Evolutionary conservation across 257 asterid species (phyloP), one percentile per base, ranked within the genome.

Genomic region (Nicotiana paniculata): DNA sequence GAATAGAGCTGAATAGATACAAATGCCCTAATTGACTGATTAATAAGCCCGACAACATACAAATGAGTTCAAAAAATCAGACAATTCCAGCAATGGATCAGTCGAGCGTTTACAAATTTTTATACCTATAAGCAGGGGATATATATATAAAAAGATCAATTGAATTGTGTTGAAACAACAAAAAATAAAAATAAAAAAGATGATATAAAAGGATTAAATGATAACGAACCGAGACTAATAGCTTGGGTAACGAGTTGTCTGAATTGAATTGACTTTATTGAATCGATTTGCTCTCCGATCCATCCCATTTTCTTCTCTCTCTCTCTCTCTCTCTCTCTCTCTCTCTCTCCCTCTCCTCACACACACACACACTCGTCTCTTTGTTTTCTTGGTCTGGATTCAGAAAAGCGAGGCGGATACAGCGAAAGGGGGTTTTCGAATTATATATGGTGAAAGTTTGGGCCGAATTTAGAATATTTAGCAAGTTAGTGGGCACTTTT

Each of bases 231-330:
- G n/a, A 95, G 97, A 86, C 93, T 92, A 83, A 95, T 84, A 70
- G 91, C 91, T 86, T 95, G 99, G 57, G 93, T 93, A 81, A 94
- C 86, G 66, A 90, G 87, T 90, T 96, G 99, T 85, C 99, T 88
- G 87, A 91, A 88, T 77, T 94, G 92, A 77, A 95, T 74, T 17
- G 99, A 94, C 89, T 92, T 96, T 83, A 96, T 64, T 3, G 99
- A 93, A 82, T 94, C 98, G 88, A 96, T 90, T 86, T 96, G 99
- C 81, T 96, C 98, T 58, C 96, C 93, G 86, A 96, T 90, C 99
- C 99, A 94, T 75, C 93, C 99, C 99, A 96, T 94, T 37, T 81
- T 84, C 35, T 35, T 74, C 26, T 54, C 70, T 79, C 72, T 32
- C 57, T 81, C 84, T 28, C 32, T 35, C 58, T 21, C n/a, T 10